These are phyloP conservation scores for Fusarium drepaniforme DNA, from an alignment of 2,329 filamentous ascomycete species.

Conservation along the genomic window DNA sequence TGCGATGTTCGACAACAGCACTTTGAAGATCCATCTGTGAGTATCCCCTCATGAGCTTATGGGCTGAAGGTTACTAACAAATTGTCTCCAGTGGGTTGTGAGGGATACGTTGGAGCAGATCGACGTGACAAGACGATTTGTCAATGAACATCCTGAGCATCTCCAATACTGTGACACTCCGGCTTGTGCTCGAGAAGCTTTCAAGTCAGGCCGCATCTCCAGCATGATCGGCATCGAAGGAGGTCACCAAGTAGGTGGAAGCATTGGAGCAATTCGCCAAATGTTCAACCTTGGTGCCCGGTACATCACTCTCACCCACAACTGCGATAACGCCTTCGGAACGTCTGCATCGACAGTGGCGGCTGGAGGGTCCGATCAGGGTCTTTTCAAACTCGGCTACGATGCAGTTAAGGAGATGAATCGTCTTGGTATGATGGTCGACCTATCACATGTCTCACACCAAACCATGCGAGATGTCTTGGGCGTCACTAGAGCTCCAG, in stretches of 20 bases:
- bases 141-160: constrained; percentile 38
- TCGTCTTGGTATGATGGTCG: constrained; percentile 50
- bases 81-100: constrained; percentile 6
- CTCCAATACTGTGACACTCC: constrained; percentile 44
- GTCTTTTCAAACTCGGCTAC: constrained; percentile 42
- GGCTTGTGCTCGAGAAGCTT: constrained; percentile 44
- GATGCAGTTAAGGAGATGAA: constrained; percentile 51
- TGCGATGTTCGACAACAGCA: constrained; percentile 38
- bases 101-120: constrained; percentile 47
- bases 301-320: constrained; percentile 53
- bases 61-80: not conserved
- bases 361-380: constrained; percentile 34
- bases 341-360: constrained; percentile 47
- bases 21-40: constrained; percentile 41
- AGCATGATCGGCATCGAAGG: constrained; percentile 54
- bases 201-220: constrained; percentile 47
- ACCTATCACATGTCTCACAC: constrained; percentile 47
- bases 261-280: constrained; percentile 49
- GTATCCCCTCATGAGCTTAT: not conserved
- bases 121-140: constrained; percentile 46
- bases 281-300: constrained; percentile 52
- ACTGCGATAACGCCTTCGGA: constrained; percentile 48
- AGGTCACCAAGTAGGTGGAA: constrained; percentile 50
- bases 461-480: constrained; percentile 47
- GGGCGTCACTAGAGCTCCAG: constrained; percentile 40